Base-by-base conservation (phyloP, 2,329 filamentous ascomycete genomes). In the Westerdykella sp. region DNA sequence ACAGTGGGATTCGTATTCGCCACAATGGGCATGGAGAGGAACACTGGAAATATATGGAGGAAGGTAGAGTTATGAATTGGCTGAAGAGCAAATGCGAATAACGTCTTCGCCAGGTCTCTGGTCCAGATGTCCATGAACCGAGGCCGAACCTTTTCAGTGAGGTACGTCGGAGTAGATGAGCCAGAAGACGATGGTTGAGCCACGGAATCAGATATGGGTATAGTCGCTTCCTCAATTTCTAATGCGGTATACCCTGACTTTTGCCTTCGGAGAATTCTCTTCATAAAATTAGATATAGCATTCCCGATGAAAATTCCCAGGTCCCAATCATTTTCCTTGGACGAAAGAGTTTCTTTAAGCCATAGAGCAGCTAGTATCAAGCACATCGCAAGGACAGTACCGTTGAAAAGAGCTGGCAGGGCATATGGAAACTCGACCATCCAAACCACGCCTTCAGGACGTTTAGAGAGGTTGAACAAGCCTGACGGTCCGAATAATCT, bases 401-500 rank as follows among this genome's bases (percentile, higher is more conserved):
- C 79, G 54, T 81, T 85, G 40, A 85, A 69, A 0, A 86, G 59
- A 51, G 83, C 84, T 0, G 84, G 83, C 38, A 87, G 66, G 1
- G 81, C 80, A 65, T 82, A 86, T 0, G 83, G 83, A 63, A 80
- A 86, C 38, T 69, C 62, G n/a, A 69, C 66, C 67, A 83, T 76
- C 79, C 83, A 84, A 51, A 70, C 66, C 3, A 80, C 80, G 0
- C 78, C 80, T 37, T 72, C 49, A 91, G 78, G 53, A 42, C 73
- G 64, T 0, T 73, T 72, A 1, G 75, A 73, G 28, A 84, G 62
- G 2, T 74, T 55, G 1, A 78, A 77, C 1, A 4, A 80, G 79
- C 1, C 90, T 87, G 71, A 73, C 4, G 77, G 73, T 1, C 79
- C 81, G 56, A 87, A 86, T 1, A 83, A 45, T 0, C 61, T 59